phyloP scores from a whole-genome alignment of 768 basidiomycete species.

The Chlorophyllum brunneum region DNA sequence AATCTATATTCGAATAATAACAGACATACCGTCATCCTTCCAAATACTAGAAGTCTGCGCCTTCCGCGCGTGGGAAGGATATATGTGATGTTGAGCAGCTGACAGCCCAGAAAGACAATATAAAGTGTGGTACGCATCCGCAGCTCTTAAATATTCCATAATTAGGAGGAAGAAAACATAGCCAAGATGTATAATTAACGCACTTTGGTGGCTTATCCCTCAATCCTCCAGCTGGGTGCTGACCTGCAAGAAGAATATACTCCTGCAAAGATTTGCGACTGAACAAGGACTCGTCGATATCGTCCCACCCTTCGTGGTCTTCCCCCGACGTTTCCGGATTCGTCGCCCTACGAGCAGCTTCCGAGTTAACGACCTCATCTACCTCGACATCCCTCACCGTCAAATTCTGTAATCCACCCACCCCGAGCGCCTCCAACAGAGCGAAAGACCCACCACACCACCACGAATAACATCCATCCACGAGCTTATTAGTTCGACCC shows the following conservation, averaged over 20 bases:
- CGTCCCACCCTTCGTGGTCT: slow-evolving; percentile 51
- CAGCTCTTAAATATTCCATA: slow-evolving; percentile 39
- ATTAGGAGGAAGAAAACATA: neutral
- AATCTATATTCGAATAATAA: neutral
- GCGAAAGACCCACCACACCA: slow-evolving; percentile 93
- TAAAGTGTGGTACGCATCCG: slow-evolving; percentile 94
- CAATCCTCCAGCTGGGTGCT: slow-evolving; percentile 81
- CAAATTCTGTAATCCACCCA: slow-evolving; percentile 31
- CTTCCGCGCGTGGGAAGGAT: slow-evolving; percentile 33
- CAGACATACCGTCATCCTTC: slow-evolving; percentile 16
- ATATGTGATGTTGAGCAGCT: slow-evolving; percentile 77
- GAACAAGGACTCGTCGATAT: slow-evolving; percentile 51
- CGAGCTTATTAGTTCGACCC: slow-evolving; percentile 96
- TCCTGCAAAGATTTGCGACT: slow-evolving; percentile 76
- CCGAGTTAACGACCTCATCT: slow-evolving; percentile 12
- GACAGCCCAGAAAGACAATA: slow-evolving; percentile 93
- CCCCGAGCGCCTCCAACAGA: slow-evolving; percentile 61
- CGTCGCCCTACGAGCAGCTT: slow-evolving; percentile 8
- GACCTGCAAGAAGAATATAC: slow-evolving; percentile 83
- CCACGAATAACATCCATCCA: slow-evolving; percentile 99
- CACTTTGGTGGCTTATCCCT: slow-evolving; percentile 96
- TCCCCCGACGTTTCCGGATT: neutral
- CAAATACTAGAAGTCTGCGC: slow-evolving; percentile 19
- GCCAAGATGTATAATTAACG: slow-evolving; percentile 17
- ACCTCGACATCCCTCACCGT: slow-evolving; percentile 27